Evolutionary conservation across 345 rosid genomes (phyloP).

Genomic region (Eucalyptus tenuipes): DNA sequence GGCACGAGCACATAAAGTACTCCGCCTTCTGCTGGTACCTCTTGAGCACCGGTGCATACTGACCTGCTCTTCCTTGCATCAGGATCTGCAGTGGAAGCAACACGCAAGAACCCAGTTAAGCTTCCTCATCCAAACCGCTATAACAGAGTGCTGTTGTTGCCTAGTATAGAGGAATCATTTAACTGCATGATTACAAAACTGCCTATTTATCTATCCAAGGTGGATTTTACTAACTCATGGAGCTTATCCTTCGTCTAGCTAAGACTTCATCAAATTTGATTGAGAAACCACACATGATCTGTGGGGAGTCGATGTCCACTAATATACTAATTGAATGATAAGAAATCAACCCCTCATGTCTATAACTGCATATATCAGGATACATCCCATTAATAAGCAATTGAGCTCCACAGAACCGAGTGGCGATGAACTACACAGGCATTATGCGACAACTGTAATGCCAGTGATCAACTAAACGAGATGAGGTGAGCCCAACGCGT

Average conservation of each 20-base stretch:
- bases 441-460: not conserved
- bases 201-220: not conserved
- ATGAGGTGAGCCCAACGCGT: not conserved
- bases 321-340: not conserved
- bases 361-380: not conserved
- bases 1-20: conserved; percentile 20
- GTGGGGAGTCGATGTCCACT: not conserved
- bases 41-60: not conserved
- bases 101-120: not conserved
- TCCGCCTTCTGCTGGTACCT: conserved; percentile 22
- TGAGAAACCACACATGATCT: not conserved
- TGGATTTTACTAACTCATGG: not conserved
- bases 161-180: not conserved
- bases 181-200: not conserved
- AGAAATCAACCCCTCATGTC: not conserved
- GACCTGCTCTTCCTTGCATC: conserved; percentile 10
- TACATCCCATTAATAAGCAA: not conserved
- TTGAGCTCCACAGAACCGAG: not conserved
- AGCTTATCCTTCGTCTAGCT: not conserved
- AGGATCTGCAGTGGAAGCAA: not conserved
- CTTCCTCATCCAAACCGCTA: not conserved
- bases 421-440: not conserved
- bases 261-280: not conserved
- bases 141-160: not conserved
- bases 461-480: not conserved